Conservation (phyloP, 202 grass and related monocot genomes). For the Carex arenaria region DNA sequence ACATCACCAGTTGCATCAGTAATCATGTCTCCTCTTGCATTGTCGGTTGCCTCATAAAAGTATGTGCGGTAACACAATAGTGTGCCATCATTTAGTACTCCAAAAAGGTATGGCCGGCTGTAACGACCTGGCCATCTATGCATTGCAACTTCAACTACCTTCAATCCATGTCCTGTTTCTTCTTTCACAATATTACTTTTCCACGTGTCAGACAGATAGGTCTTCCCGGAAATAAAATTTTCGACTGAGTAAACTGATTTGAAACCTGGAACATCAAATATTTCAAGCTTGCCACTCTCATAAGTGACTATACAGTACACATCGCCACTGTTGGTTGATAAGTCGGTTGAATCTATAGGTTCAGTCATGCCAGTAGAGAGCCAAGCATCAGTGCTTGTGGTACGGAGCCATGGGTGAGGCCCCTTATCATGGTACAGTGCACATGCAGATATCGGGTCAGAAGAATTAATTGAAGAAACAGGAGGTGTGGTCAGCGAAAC, state of each 20-base stretch:
- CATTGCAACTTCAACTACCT: conserved; percentile 83
- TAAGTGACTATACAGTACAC: conserved; percentile 87
- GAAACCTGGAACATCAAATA: conserved; percentile 84
- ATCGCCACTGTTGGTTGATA: conserved; percentile 59
- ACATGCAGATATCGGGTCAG: conserved; percentile 59
- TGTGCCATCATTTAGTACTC: conserved; percentile 83
- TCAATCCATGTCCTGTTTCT: conserved; percentile 50
- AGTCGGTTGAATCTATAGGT: conserved; percentile 49
- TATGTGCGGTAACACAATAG: conserved; percentile 83
- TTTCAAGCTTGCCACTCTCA: conserved; percentile 83
- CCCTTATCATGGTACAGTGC: conserved; percentile 86
- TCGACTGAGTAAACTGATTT: conserved; percentile 68
- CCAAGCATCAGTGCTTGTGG: conserved; percentile 82
- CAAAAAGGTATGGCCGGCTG: conserved; percentile 78
- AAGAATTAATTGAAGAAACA: conserved; percentile 41
- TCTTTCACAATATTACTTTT: conserved; percentile 36
- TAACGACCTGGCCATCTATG: conserved; percentile 81
- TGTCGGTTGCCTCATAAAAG: conserved; percentile 54
- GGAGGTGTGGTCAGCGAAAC: conserved; percentile 54
- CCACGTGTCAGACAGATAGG: conserved; percentile 52
- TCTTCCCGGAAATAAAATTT: conserved; percentile 67
- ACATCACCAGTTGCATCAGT: conserved; percentile 30
- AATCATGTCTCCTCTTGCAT: conserved; percentile 29
- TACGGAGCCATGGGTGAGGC: conserved; percentile 71
- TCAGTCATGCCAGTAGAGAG: conserved; percentile 61